Evolutionary conservation across 2,329 filamentous ascomycete genomes (phyloP).

Genomic region (Cladophialophora psammophila): DNA sequence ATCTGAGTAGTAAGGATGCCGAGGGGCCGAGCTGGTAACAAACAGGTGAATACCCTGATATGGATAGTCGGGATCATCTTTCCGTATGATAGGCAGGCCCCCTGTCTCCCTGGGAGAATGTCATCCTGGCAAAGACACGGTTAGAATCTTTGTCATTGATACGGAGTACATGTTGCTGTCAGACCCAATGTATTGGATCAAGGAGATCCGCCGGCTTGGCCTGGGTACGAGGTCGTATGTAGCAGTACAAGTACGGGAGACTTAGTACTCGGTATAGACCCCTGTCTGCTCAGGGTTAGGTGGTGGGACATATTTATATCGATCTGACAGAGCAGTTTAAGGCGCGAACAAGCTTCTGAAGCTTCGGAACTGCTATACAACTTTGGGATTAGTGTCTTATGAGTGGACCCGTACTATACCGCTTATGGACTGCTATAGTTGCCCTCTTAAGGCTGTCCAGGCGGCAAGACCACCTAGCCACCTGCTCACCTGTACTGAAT

Average conservation of each 20-base stretch:
- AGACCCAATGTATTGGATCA: background rate
- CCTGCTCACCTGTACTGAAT: background rate
- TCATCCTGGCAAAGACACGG: background rate
- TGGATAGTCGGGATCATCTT: background rate
- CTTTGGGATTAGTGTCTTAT: background rate
- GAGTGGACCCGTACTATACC: background rate
- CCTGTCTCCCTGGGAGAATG: background rate
- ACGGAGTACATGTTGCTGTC: background rate
- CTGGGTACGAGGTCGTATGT: background rate
- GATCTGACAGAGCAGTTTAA: background rate
- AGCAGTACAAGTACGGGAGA: background rate
- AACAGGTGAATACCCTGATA: background rate
- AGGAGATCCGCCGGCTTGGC: conserved; percentile 5
- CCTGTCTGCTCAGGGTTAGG: background rate
- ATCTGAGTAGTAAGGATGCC: background rate
- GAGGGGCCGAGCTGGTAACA: background rate
- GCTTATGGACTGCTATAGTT: background rate
- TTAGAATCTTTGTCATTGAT: conserved; percentile 1
- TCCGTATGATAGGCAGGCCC: background rate
- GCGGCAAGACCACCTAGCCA: background rate
- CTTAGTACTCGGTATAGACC: background rate
- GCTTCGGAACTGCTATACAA: background rate
- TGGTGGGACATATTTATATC: background rate
- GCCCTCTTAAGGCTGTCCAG: background rate
- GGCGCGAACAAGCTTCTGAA: background rate